Conservation (phyloP, 1,284 basidiomycete species). For the Apiotrichum gamsii region DNA sequence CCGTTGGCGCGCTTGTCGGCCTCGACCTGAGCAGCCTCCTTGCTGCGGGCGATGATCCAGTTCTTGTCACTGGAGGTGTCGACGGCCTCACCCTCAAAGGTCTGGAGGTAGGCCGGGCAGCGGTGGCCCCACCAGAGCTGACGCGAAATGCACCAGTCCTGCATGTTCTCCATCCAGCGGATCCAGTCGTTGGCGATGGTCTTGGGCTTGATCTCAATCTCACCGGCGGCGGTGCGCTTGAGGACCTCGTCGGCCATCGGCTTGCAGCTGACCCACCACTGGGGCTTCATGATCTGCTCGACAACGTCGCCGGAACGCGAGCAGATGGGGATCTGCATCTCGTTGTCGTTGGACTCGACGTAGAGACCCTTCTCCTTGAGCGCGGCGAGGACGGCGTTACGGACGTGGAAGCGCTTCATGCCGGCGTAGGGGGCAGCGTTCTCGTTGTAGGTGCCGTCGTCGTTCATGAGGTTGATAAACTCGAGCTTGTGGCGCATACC, state of each 20-base stretch:
- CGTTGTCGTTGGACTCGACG: constrained; percentile 89
- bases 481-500: constrained; percentile 81
- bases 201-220: constrained; percentile 75
- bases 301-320: constrained; percentile 91
- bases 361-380: constrained; percentile 82
- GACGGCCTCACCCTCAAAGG: constrained; percentile 62
- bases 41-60: constrained; percentile 85
- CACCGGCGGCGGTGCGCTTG: constrained; percentile 81
- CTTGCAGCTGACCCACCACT: constrained; percentile 98
- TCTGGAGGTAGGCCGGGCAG: constrained; percentile 89
- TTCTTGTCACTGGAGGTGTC: constrained; percentile 64
- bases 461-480: constrained; percentile 94
- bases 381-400: constrained; percentile 75
- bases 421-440: constrained; percentile 85
- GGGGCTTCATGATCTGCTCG: constrained; percentile 92
- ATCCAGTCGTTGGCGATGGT: constrained; percentile 91
- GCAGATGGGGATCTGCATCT: constrained; percentile 92
- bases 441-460: constrained; percentile 92
- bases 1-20: constrained; percentile 69
- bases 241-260: constrained; percentile 86
- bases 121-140: constrained; percentile 99
- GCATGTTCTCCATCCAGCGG: constrained; percentile 90
- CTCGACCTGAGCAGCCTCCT: constrained; percentile 72
- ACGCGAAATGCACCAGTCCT: constrained; percentile 99
- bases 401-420: constrained; percentile 93